Conservation (phyloP, 129 eudicot species). For the Helianthus annuus region DNA sequence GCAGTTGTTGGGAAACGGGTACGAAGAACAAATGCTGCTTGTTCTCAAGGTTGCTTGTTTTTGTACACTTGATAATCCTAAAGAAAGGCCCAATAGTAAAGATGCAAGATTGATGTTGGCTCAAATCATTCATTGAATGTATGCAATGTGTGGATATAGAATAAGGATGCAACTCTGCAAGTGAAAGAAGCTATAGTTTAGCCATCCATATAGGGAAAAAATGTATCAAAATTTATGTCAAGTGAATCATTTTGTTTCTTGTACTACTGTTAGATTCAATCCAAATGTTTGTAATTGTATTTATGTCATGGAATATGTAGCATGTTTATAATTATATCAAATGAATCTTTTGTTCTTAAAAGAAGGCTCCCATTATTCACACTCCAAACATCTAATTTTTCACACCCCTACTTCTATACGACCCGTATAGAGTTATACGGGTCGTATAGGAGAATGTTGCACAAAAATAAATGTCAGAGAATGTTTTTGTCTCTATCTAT, state of each 20-base stretch:
- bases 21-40: conserved; percentile 89
- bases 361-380: too few species aligned
- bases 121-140: conserved; percentile 56
- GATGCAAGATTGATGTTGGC: conserved; percentile 75
- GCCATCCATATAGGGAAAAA: not conserved
- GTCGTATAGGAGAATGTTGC: too few species aligned
- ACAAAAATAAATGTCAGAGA: too few species aligned
- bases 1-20: conserved; percentile 65
- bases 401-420: too few species aligned
- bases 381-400: too few species aligned
- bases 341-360: not conserved
- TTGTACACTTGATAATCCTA: conserved; percentile 74
- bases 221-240: not conserved
- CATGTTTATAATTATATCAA: not conserved
- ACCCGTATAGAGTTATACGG: too few species aligned
- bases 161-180: conserved; percentile 12
- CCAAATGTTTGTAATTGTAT: not conserved
- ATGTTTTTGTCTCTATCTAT: too few species aligned
- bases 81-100: conserved; percentile 87
- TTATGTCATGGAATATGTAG: not conserved
- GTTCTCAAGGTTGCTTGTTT: conserved; percentile 92
- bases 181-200: not conserved
- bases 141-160: not conserved
- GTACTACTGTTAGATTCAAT: not conserved
- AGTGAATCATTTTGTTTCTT: not conserved